Evolutionary conservation across 805 yeast genomes (phyloP), one percentile per base, ranked within the genome.

Genomic region (Yarrowia sp.): DNA sequence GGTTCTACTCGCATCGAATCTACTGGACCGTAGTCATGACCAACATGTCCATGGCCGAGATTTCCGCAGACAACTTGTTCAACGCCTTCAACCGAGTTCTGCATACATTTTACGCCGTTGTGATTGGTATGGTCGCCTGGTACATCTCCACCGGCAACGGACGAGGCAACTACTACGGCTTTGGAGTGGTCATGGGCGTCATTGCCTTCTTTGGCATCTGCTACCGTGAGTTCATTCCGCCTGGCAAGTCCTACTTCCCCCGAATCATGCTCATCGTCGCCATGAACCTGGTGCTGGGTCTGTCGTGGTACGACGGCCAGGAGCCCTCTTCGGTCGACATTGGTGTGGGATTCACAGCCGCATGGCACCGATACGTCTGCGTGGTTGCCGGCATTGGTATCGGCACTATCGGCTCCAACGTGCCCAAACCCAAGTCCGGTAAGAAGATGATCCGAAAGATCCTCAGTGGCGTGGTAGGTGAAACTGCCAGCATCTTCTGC

Each of bases 81-180:
- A 74, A 75, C 5, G 69, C 74, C 19, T 36, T 74, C 5, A 66
- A 72, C 19, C 73, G 76, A 30, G 55, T 76, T 6, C 47, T 72
- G 17, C 74, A 70, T 63, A 74, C 78, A 1, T 73, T 77, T 42
- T 43, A 73, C 43, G 79, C 78, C 7, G 70, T 75, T 33, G 60
- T 75, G 7, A 56, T 74, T 2, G 80, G 78, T 0, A 71, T 77
- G 74, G 74, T 74, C 9, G 74, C 69, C 2, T 78, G 79, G 80
- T 78, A 78, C 63, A 77, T 77, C 15, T 73, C 76, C 7, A 68
- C 76, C 0, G 79, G 79, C 0, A 66, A 67, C 24, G 79, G 64
- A 15, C 20, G 61, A 0, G 79, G 80, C 3, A 77, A 76, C 61
- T 72, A 73, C 1, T 76, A 70, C 63, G 79, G 80, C 1, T 75